These are phyloP conservation scores for Planoprotostelium fungivorum DNA, from an alignment of 78 protist genomes.

Conservation along the genomic window DNA sequence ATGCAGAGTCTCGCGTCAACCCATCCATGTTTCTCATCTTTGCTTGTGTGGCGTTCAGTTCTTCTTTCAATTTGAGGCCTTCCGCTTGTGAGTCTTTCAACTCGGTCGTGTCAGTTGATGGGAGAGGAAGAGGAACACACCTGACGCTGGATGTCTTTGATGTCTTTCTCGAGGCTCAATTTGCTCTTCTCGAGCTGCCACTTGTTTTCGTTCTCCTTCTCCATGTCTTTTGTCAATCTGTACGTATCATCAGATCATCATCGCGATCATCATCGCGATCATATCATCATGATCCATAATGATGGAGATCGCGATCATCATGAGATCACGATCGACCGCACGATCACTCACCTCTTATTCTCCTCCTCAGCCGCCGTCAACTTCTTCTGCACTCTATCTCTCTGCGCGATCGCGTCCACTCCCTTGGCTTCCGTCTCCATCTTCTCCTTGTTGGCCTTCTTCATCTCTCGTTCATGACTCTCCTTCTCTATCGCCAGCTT, in stretches of 20 bases:
- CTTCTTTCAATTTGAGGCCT: background rate
- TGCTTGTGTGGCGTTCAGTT: background rate
- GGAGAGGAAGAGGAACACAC: background rate
- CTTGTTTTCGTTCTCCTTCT: background rate
- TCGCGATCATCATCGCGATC: too few relatives aligned
- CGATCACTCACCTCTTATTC: background rate
- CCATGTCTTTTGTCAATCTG: background rate
- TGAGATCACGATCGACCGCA: too few relatives aligned
- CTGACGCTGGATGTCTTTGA: background rate
- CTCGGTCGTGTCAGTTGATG: background rate
- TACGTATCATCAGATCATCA: background rate
- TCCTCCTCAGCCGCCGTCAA: background rate
- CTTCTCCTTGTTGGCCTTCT: background rate
- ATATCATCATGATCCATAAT: too few relatives aligned
- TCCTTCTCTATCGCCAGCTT: background rate
- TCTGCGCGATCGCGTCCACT: background rate
- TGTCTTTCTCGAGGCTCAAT: background rate
- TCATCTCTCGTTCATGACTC: background rate
- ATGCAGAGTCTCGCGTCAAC: background rate
- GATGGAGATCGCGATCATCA: too few relatives aligned
- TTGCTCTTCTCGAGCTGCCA: background rate
- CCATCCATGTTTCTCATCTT: background rate
- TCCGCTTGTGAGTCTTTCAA: background rate
- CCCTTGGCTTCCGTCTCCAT: background rate
- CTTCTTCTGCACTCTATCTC: background rate